phyloP scores from a whole-genome alignment of 495 filamentous ascomycete species.

The Extremus antarcticus region DNA sequence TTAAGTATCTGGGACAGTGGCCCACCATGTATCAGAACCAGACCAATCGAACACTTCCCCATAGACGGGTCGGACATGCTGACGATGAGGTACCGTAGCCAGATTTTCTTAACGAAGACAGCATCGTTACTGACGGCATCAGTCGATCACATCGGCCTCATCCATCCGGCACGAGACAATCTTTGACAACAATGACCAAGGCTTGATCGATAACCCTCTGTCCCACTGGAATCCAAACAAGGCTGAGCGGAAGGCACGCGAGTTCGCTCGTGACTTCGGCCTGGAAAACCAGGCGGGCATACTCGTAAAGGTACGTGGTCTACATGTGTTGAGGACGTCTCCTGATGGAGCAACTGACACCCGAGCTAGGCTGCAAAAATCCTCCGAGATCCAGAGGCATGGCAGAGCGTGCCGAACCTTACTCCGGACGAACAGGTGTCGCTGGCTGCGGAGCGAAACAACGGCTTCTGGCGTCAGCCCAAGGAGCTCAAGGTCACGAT shows the following conservation, averaged over 20 bases:
- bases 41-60: too few relatives aligned
- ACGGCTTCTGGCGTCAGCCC: conserved; percentile 52
- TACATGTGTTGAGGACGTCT: background rate
- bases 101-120: background rate
- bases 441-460: conserved; percentile 43
- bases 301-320: background rate
- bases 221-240: conserved; percentile 2
- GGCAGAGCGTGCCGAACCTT: conserved; percentile 5
- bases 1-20: too few relatives aligned
- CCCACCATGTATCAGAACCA: too few relatives aligned
- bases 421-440: conserved; percentile 36
- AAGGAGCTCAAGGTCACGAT: conserved; percentile 57
- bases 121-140: background rate
- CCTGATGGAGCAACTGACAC: background rate
- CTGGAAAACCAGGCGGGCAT: conserved; percentile 9
- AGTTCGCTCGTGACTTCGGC: conserved; percentile 1
- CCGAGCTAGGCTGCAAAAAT: conserved; percentile 4
- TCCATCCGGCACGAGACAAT: background rate
- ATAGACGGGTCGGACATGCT: background rate
- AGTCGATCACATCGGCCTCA: background rate
- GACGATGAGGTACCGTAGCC: background rate
- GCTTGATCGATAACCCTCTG: conserved; percentile 11
- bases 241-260: background rate
- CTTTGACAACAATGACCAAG: conserved; percentile 7
- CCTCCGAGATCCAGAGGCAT: conserved; percentile 11